Evolutionary conservation across 768 basidiomycete species (phyloP).

Genomic region (Kwoniella sp.): DNA sequence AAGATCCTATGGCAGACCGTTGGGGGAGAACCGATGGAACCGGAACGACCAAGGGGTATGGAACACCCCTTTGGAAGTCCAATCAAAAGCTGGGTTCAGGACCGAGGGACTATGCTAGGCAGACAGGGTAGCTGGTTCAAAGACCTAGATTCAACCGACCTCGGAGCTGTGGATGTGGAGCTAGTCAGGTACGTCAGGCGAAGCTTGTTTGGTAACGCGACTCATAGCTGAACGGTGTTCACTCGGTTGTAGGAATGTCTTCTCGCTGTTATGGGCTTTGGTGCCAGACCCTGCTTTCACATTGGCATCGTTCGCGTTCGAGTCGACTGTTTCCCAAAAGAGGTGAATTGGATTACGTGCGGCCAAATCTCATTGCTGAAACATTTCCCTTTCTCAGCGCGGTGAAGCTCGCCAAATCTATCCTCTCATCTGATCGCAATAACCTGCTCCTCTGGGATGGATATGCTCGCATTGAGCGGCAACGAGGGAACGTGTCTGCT

Average conservation of each 20-base stretch:
- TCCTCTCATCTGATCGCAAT: constrained; percentile 51
- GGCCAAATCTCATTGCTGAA: not conserved
- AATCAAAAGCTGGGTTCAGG: constrained; percentile 42
- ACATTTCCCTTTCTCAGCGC: constrained; percentile 40
- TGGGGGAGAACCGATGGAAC: constrained; percentile 55
- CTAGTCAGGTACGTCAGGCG: constrained; percentile 27
- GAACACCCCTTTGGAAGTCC: constrained; percentile 45
- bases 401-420: constrained; percentile 54
- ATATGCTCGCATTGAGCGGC: constrained; percentile 55
- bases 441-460: constrained; percentile 58
- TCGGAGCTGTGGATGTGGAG: constrained; percentile 34
- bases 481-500: constrained; percentile 53
- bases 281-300: constrained; percentile 51
- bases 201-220: no score
- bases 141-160: constrained; percentile 29
- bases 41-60: constrained; percentile 35
- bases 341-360: constrained; percentile 25
- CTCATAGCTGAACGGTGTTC: not conserved
- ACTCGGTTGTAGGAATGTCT: constrained; percentile 28
- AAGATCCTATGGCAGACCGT: constrained; percentile 44
- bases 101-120: constrained; percentile 40
- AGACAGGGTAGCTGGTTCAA: constrained; percentile 41
- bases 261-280: constrained; percentile 36
- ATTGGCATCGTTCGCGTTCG: constrained; percentile 53
- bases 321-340: constrained; percentile 46